Evolutionary conservation across 176 grass and related monocot genomes (phyloP), one percentile per base, ranked within the genome.

Genomic region (Secale cereale): DNA sequence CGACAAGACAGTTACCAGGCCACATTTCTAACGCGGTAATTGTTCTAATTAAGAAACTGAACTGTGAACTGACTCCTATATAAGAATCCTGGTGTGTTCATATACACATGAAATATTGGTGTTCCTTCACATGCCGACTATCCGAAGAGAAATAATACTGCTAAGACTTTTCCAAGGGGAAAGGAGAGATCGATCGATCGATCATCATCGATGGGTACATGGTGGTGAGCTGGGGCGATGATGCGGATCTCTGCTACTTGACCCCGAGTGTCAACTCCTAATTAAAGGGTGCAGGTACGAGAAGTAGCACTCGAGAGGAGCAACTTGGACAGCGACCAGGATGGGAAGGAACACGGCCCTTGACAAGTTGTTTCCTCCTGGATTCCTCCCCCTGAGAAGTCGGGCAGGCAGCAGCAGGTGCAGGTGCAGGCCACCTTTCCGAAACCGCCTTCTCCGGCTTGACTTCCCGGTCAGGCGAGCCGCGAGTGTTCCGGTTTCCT

Each of bases 221-320:
- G 43, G 12, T 65, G 83, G 20, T 78, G 56, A 26, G 39, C 36
- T 56, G 20, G 52, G 31, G 12, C n/a, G 65, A 35, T 78, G 88
- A 79, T 68, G 29, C 15, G 3, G 28, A 80, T 80, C 26, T 57
- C 19, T 57, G 20, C 17, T 41, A 28, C 80, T 77, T 63, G 76
- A 81, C 85, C 27, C 26, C 61, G 1, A 56, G 25, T 77, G 85
- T 91, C 89, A 91, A 84, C 81, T 50, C 76, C 26, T 77, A 84
- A 83, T 84, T 91, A 81, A 70, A 54, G 25, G 37, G 76, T 62
- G 37, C 33, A 54, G 45, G 70, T 70, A 60, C 14, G 75, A 67
- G 45, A 83, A 45, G 65, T 78, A 45, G 10, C 63, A 52, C 26
- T 67, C 43, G 35, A 76, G 35, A 68, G 50, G 74, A 54, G n/a